These are phyloP conservation scores for Alternaria solani DNA, from an alignment of 2,329 filamentous ascomycete species.

Conservation along the genomic window DNA sequence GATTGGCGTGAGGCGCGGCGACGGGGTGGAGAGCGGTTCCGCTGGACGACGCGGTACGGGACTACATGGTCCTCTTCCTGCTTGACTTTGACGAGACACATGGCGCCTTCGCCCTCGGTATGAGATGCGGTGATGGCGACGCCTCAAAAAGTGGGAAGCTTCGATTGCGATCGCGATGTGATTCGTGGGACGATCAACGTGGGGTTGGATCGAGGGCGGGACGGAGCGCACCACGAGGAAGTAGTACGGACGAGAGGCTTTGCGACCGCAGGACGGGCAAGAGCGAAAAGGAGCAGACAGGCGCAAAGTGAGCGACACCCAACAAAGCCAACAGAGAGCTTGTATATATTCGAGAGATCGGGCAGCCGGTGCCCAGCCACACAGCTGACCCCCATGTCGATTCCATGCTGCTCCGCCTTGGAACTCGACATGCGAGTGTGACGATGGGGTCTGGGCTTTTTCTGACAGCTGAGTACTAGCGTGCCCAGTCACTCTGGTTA, in stretches of 20 bases:
- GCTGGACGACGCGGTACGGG: conserved; percentile 48
- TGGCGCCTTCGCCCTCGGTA: conserved; percentile 27
- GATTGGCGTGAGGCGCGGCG: conserved; percentile 38
- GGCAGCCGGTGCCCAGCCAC: conserved; percentile 43
- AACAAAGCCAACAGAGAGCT: conserved; percentile 26
- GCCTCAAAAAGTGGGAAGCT: conserved; percentile 12
- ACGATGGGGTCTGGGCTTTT: conserved; percentile 27
- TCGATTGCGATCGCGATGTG: conserved; percentile 42
- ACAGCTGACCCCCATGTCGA: conserved; percentile 40
- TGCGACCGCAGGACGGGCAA: conserved; percentile 2
- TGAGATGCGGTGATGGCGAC: conserved; percentile 5
- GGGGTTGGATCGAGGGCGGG: conserved; percentile 26
- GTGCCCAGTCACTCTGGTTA: conserved; percentile 23
- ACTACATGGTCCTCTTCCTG: conserved; percentile 56
- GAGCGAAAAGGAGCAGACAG: background rate
- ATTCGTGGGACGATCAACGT: conserved; percentile 45
- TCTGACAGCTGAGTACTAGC: conserved; percentile 25
- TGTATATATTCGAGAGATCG: conserved; percentile 28
- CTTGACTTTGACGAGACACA: conserved; percentile 59
- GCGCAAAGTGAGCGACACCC: conserved; percentile 27
- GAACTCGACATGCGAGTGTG: conserved; percentile 30
- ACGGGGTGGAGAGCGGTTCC: conserved; percentile 40
- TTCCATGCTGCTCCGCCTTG: conserved; percentile 36
- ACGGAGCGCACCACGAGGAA: conserved; percentile 17
- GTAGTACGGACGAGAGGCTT: background rate